Base-by-base conservation (phyloP, 352 stramenopile species). In the Pythium scleroteichum region DNA sequence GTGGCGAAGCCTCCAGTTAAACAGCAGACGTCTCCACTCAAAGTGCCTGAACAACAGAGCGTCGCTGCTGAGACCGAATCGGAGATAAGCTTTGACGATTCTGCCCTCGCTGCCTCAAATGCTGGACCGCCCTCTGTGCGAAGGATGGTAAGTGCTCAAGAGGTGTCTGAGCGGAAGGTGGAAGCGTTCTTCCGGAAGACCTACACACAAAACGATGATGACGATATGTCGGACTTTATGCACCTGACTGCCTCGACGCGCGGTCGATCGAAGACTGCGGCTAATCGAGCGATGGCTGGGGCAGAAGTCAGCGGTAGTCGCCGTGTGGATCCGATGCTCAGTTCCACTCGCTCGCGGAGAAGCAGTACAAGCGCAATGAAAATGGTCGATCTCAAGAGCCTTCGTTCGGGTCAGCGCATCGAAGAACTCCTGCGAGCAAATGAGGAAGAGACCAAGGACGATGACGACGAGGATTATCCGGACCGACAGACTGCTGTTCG, bases 181-280 rank as follows among this genome's bases (percentile, higher is more conserved):
- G 71, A 76, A 27, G 74, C 81, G 13, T 85, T 82, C 20, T 83
- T 83, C 55, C 62, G 64, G 14, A 64, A 64, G n/a, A 79, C 69
- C 13, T 73, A 73, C 27, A 22, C 53, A 3, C 33, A 69, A 20
- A 48, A 64, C 5, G 39, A 66, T 3, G 65, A 62, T 12, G 66
- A 69, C 13, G 65, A 73, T 17, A 64, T 64, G 19, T 56, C 67
- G 9, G 64, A 73, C 26, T 68, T 57, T 17, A 32, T 60, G 20
- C 59, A 54, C 5, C 13, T 6, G 9, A 55, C 49, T 13, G 41
- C 26, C 13, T n/a, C 26, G 1, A 54, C 44, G 2, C 61, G 61
- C 13, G n/a, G 39, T 17, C 61, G 61, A 8, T 32, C 61, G 12
- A 52, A 55, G 47, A 68, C 61, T 1, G 39, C 23, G 3, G 55